Evolutionary conservation across 176 grass and related monocot species (phyloP), one percentile per base, ranked within the genome.

Genomic region (Ananas comosus): DNA sequence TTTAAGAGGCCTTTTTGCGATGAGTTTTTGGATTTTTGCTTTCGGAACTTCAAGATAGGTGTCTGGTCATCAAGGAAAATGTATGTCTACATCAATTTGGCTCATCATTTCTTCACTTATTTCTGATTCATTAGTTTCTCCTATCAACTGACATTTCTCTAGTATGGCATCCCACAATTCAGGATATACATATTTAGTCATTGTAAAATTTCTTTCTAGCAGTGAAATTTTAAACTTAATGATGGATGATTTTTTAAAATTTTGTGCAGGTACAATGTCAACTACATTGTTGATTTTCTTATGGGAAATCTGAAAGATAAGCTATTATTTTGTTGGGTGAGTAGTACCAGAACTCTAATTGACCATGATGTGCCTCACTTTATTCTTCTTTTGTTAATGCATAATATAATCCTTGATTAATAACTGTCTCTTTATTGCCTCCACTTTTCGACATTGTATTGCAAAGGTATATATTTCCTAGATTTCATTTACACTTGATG

Each of bases 241-340:
- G n/a, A 27, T 16, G 48, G 49, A 22, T 22, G 48, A 72, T 2
- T 42, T 66, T 49, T 0, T 9, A 50, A 80, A 12, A 74, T 48
- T 71, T 70, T 85, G 10, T 96, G 10, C 75, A 96, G 91, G 65
- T 63, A 80, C 69, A 96, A 96, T 80, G 72, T 90, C 2, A 70
- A 63, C 48, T 71, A 78, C 13, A 70, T 82, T 48, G 76, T 90
- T 70, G 18, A 96, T 65, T 80, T 68, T 70, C 42, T 96, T 16
- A 78, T 90, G 75, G 83, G 67, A 61, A 79, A 83, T 83, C 67
- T 87, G 78, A 85, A 79, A 87, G 58, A 78, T 7, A 65, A 64
- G 18, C 76, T 96, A 69, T 72, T 85, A 58, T 96, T 96, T 90
- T 96, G 84, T 79, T 96, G 91, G 91, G 91, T 96, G 87, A 16